phyloP scores from a whole-genome alignment of 495 filamentous ascomycete species.

The Hypoxylon fragiforme region DNA sequence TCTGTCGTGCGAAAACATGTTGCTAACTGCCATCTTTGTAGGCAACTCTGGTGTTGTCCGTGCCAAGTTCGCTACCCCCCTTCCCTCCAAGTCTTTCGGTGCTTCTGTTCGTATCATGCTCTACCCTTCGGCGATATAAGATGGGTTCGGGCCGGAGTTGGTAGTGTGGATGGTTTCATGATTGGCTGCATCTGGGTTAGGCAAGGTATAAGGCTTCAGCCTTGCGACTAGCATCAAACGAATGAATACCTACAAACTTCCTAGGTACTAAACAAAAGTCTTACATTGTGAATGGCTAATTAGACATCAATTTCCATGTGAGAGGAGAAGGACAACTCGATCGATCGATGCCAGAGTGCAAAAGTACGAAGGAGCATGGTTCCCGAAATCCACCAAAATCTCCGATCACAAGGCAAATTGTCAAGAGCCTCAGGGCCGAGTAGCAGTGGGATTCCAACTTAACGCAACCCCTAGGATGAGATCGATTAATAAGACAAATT shows the following conservation, averaged over 20 bases:
- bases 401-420: slow-evolving; percentile 10
- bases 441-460: slow-evolving; percentile 11
- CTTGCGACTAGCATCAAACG: slow-evolving; percentile 44
- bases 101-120: slow-evolving; percentile 97
- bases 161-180: slow-evolving; percentile 57
- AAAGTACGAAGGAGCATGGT: slow-evolving; percentile 6
- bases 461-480: no score
- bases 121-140: slow-evolving; percentile 82
- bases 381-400: slow-evolving; percentile 3
- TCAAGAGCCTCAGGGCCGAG: slow-evolving; percentile 3
- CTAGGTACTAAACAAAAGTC: slow-evolving; percentile 9
- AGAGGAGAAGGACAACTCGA: slow-evolving; percentile 10
- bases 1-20: background rate
- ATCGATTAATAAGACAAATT: no score
- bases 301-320: slow-evolving; percentile 12
- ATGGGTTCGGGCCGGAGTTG: slow-evolving; percentile 54
- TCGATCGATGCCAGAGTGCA: background rate
- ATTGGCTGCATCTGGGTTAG: slow-evolving; percentile 58
- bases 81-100: slow-evolving; percentile 94
- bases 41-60: slow-evolving; percentile 96
- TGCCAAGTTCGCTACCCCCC: slow-evolving; percentile 92
- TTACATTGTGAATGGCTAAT: slow-evolving; percentile 28
- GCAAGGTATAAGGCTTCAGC: slow-evolving; percentile 52
- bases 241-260: slow-evolving; percentile 39
- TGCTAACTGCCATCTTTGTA: slow-evolving; percentile 40